A percentile compares a stretch with the other conserved stretches of the same genome.
Evolutionary conservation across 2,329 filamentous ascomycete genomes (phyloP).

Genomic region (Scytalidium lignicola): DNA sequence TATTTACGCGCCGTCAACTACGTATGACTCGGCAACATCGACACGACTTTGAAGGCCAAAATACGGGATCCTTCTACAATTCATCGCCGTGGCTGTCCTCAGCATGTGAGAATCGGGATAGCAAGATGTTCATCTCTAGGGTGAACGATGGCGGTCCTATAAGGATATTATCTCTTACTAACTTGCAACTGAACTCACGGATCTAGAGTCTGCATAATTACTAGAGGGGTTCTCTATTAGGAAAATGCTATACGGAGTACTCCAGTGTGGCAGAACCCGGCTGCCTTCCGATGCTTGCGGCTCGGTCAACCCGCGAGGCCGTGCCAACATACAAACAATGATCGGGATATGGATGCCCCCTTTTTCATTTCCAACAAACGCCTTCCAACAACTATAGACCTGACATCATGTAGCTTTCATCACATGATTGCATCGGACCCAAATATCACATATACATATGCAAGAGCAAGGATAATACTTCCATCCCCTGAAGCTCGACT

Average conservation of each 20-base stretch:
- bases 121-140: no score
- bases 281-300: neutral
- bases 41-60: neutral
- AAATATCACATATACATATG: neutral
- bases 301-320: neutral
- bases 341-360: neutral
- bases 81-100: no score
- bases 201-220: neutral
- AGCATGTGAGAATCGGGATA: no score
- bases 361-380: neutral
- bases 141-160: no score
- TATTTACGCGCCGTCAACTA: neutral
- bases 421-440: conserved; percentile 2
- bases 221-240: neutral
- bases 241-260: neutral
- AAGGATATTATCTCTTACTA: no score
- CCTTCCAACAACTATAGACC: neutral
- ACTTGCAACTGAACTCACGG: conserved; percentile 1
- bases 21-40: neutral
- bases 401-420: conserved; percentile 1
- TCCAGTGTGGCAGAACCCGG: neutral
- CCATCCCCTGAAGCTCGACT: neutral
- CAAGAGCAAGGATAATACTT: neutral
- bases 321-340: neutral
- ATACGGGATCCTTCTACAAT: neutral